A percentile compares a stretch with the other conserved stretches of the same genome.
Conservation (phyloP, 2,329 filamentous ascomycete genomes). For the Aurifilum marmelostoma region DNA sequence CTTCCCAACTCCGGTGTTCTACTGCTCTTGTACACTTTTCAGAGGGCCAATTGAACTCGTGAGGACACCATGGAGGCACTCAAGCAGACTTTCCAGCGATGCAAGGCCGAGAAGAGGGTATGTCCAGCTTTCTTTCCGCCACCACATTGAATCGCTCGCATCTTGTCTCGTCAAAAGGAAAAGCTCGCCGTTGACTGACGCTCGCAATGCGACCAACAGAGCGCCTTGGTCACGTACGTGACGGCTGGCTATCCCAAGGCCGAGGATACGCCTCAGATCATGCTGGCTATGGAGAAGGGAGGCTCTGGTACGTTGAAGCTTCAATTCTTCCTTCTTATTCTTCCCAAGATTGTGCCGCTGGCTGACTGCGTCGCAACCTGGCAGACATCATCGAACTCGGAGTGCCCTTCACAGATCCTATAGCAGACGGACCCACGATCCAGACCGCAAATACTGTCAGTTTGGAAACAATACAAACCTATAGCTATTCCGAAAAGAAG, state of each 20-base stretch:
- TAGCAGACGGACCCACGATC: constrained; percentile 96
- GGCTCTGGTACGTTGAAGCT: too few relatives aligned
- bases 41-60: constrained; percentile 22
- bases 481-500: not conserved
- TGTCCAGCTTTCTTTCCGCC: constrained; percentile 34
- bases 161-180: not conserved
- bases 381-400: constrained; percentile 93
- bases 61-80: constrained; percentile 56
- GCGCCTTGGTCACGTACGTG: constrained; percentile 92
- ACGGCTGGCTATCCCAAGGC: constrained; percentile 88
- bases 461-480: constrained; percentile 30
- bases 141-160: not conserved
- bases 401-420: constrained; percentile 95
- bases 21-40: not conserved
- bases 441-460: constrained; percentile 88
- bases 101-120: constrained; percentile 63
- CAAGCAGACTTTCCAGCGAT: constrained; percentile 62
- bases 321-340: constrained; percentile 45
- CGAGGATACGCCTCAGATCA: constrained; percentile 80
- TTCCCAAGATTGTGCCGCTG: not conserved
- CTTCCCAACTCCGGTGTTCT: constrained; percentile 11
- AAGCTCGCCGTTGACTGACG: constrained; percentile 17
- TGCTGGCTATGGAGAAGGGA: constrained; percentile 89
- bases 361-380: constrained; percentile 19
- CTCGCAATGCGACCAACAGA: constrained; percentile 48